phyloP scores from a whole-genome alignment of 2,329 filamentous ascomycete genomes.

The Trichoderma sp. region DNA sequence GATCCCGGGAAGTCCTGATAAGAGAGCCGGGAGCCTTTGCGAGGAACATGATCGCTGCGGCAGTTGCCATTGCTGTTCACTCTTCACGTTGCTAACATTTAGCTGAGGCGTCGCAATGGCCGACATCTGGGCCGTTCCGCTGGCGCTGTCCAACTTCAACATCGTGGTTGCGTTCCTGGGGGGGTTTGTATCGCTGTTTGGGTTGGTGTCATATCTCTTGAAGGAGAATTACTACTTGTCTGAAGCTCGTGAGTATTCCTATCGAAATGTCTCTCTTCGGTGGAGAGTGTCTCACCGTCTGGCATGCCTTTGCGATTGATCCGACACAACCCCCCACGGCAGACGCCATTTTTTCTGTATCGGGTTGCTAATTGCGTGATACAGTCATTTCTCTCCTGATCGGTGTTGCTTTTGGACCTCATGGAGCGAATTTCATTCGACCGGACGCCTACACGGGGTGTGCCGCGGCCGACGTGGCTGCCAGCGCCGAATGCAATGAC shows the following conservation, averaged over 20 bases:
- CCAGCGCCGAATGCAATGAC: constrained; percentile 34
- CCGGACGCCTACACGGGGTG: constrained; percentile 69
- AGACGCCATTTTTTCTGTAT: background rate
- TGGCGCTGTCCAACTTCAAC: constrained; percentile 75
- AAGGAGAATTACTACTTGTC: constrained; percentile 91
- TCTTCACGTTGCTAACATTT: constrained; percentile 24
- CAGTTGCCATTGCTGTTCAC: background rate
- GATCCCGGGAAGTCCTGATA: background rate
- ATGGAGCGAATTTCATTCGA: constrained; percentile 70
- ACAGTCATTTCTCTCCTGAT: constrained; percentile 79
- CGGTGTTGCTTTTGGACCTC: constrained; percentile 74
- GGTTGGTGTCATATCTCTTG: constrained; percentile 80
- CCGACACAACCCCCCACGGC: background rate
- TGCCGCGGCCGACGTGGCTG: constrained; percentile 21
- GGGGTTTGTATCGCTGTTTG: constrained; percentile 87
- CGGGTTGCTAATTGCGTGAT: background rate
- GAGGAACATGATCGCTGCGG: constrained; percentile 17
- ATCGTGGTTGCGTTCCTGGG: constrained; percentile 76
- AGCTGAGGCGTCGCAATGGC: constrained; percentile 23
- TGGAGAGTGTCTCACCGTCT: background rate
- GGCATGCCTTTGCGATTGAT: background rate
- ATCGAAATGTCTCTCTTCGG: background rate
- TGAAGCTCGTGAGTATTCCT: constrained; percentile 67
- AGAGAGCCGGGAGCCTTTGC: background rate
- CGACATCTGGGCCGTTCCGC: constrained; percentile 35